Evolutionary conservation across 2,329 filamentous ascomycete species (phyloP), one percentile per base, ranked within the genome.

Genomic region (Diplodia sapinea): DNA sequence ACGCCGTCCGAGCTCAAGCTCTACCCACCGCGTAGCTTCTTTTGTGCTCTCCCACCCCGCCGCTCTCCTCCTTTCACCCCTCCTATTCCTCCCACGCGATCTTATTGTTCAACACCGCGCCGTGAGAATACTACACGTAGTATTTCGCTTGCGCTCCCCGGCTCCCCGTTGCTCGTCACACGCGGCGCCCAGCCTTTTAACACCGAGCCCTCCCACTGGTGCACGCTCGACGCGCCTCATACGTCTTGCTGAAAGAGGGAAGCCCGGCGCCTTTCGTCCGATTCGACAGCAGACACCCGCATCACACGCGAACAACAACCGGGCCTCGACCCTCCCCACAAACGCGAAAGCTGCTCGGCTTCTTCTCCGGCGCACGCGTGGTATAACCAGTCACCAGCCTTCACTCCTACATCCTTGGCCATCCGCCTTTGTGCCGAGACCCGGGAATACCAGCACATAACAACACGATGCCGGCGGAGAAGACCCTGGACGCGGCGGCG

Each of bases 1-100:
- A 36, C 29, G 17, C 47, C 59, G 59, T 63, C 59, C 59, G 40
- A 63, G 59, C 59, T 63, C 59, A 63, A 63, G 59, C 59, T 63
- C 36, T 52, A 33, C 33, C 54, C 33, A 20, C 23, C n/a, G 50
- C 59, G 47, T 51, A 36, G 59, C 57, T 62, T 51, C 40, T 36
- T 26, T 40, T 17, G 8, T 38, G 31, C 31, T 56, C 54, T 11
- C 11, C 54, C 31, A 15, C 55, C 55, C 31, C 36, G 36, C 55
- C 33, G 36, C 20, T 40, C 55, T 36, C n/a, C 33, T 40, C 11
- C 54, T 40, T 38, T 29, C 26, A 23, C 23, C 20, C 55, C 55
- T 29, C 13, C 52, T 33, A 33, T 55, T 55, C 50, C n/a, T 23
- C 54, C 54, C 9, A 13, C 54, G 20, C 54, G 3, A 26, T 23